Evolutionary conservation across 2,329 filamentous ascomycete genomes (phyloP).

Genomic region (Aureobasidium sp.): DNA sequence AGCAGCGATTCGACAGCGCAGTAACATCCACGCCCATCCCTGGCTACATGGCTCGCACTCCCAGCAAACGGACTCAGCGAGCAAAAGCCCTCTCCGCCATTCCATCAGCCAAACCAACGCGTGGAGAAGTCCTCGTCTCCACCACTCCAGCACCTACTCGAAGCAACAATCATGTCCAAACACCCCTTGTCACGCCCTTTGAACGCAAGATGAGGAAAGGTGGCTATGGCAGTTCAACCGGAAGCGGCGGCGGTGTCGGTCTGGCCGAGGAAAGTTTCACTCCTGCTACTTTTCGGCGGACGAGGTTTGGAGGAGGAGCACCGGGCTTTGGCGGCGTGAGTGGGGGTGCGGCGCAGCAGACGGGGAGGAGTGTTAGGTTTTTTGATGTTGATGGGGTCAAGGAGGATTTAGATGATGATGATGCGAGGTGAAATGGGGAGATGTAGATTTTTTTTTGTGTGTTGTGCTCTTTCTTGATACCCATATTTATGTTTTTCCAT

Average conservation of each 20-base stretch:
- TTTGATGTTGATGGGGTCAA: neutral
- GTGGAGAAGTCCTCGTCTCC: conserved; percentile 12
- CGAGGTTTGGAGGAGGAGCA: conserved; percentile 17
- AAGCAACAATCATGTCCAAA: conserved; percentile 17
- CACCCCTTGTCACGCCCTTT: conserved; percentile 31
- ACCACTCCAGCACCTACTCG: conserved; percentile 21
- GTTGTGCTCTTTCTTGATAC: neutral
- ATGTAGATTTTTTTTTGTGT: neutral
- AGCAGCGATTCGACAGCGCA: neutral
- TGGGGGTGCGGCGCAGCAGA: conserved; percentile 13
- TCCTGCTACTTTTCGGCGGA: conserved; percentile 10
- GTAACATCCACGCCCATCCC: conserved; percentile 16
- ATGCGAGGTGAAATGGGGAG: neutral
- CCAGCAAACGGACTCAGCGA: conserved; percentile 32
- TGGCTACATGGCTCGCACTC: conserved; percentile 38
- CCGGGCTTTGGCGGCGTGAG: conserved; percentile 16
- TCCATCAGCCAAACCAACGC: neutral
- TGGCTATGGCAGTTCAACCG: conserved; percentile 17
- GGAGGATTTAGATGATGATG: neutral
- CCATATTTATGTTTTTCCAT: neutral
- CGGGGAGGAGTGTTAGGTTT: conserved; percentile 21
- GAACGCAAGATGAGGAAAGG: conserved; percentile 28
- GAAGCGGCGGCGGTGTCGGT: neutral
- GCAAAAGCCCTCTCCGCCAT: conserved; percentile 21
- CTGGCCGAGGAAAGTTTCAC: conserved; percentile 12